phyloP scores from a whole-genome alignment of 2,329 filamentous ascomycete genomes.

The Capronia coronata region DNA sequence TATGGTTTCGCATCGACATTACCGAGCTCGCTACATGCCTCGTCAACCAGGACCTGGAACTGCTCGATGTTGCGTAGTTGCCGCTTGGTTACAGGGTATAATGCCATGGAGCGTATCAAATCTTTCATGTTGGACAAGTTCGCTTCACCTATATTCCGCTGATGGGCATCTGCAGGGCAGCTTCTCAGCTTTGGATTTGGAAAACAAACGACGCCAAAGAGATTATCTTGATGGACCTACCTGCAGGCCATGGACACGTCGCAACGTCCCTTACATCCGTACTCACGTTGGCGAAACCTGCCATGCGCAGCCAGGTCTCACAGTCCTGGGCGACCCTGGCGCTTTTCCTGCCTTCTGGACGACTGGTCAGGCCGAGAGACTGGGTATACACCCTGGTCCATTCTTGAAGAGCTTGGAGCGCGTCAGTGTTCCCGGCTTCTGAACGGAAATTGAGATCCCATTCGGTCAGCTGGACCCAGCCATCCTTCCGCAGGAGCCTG shows the following conservation, averaged over 20 bases:
- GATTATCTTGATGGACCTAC: conserved; percentile 4
- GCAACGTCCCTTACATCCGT: conserved; percentile 17
- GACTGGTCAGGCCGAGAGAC: conserved; percentile 3
- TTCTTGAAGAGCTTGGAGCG: conserved; percentile 16
- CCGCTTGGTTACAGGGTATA: conserved; percentile 11
- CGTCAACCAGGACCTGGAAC: conserved; percentile 7
- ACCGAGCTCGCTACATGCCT: conserved; percentile 12
- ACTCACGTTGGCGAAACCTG: conserved; percentile 16
- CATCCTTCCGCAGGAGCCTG: conserved; percentile 10
- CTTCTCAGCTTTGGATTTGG: background rate
- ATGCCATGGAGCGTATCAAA: conserved; percentile 10
- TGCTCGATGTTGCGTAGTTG: conserved; percentile 4
- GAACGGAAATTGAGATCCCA: conserved; percentile 21
- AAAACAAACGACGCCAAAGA: background rate
- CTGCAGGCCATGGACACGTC: conserved; percentile 16
- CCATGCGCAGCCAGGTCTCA: conserved; percentile 17
- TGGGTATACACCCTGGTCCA: conserved; percentile 13
- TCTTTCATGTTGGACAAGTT: conserved; percentile 19
- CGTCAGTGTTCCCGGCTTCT: conserved; percentile 7
- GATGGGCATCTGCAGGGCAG: conserved; percentile 11
- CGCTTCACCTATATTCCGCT: conserved; percentile 11
- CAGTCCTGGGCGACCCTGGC: conserved; percentile 8
- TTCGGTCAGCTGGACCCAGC: conserved; percentile 18
- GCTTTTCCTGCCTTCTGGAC: conserved; percentile 15
- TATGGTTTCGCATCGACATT: conserved; percentile 15